These are phyloP conservation scores for Aphanomyces invadans DNA, from an alignment of 352 stramenopile genomes.

Conservation along the genomic window DNA sequence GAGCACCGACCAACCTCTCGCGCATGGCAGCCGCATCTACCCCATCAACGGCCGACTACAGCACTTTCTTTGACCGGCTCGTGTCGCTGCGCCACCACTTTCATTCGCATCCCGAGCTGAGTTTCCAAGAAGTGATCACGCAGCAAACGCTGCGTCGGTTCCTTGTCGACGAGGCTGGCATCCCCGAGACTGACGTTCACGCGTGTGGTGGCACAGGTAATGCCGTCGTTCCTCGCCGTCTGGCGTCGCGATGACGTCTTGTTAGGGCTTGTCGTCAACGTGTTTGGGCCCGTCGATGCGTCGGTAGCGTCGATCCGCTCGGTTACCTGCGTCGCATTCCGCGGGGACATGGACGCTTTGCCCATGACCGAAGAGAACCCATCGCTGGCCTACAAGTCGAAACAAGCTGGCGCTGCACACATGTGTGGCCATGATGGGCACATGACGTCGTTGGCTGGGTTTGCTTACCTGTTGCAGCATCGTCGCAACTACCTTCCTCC, in stretches of 20 bases:
- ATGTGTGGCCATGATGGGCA: slow-evolving; percentile 95
- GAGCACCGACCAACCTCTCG: no score
- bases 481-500: slow-evolving; percentile 57
- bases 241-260: not conserved
- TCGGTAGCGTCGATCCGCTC: slow-evolving; percentile 43
- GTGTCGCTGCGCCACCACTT: slow-evolving; percentile 31
- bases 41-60: not conserved
- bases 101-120: slow-evolving; percentile 86
- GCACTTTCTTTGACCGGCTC: not conserved
- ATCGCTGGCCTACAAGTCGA: slow-evolving; percentile 69
- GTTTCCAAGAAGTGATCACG: slow-evolving; percentile 84
- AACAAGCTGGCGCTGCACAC: slow-evolving; percentile 56
- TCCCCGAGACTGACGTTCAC: slow-evolving; percentile 61
- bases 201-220: slow-evolving; percentile 61
- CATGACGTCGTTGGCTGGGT: slow-evolving; percentile 90
- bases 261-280: slow-evolving; percentile 78
- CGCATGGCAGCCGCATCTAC: not conserved
- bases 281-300: slow-evolving; percentile 43
- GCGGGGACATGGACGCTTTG: slow-evolving; percentile 95
- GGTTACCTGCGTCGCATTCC: slow-evolving; percentile 83
- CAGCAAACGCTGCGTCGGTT: slow-evolving; percentile 71
- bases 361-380: slow-evolving; percentile 84
- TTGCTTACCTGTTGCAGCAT: slow-evolving; percentile 63
- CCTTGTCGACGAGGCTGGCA: slow-evolving; percentile 71
- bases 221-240: not conserved